Base-by-base conservation (phyloP, 2,329 filamentous ascomycete species). In the Ascocoryne sarcoides region DNA sequence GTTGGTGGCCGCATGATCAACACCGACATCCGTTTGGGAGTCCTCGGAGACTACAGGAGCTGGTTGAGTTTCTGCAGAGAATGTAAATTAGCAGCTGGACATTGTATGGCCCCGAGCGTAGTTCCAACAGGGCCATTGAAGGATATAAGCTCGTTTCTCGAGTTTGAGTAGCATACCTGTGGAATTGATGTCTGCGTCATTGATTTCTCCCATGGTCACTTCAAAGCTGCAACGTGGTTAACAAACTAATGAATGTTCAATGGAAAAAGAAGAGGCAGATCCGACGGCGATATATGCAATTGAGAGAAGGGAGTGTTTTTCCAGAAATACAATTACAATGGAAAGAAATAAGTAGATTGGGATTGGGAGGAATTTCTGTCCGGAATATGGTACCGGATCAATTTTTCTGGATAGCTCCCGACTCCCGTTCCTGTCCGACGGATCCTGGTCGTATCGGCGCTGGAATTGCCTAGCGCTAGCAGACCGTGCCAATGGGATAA, bases 141-240 rank as follows among this genome's bases (percentile, higher is more conserved):
- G n/a, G 17, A 12, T 33, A 10, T 14, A 10, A 33, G 9, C n/a
- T 18, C 15, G 10, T 15, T 12, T 15, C 10, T 18, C 15, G 23
- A 12, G 12, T 4, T 14, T 10, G 31, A 33, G 14, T 14, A 53
- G n/a, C 54, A 36, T 54, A 57, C 57, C 54, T 44, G 53, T 42
- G 34, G 52, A 40, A 39, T 39, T 39, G 39, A 41, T 46, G 40
- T 52, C 50, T 43, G 47, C 50, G 44, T 58, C 51, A 53, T 56
- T 54, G 37, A 43, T 47, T 49, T 54, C 50, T 45, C 53, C 49
- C 56, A 59, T 59, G 35, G 41, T 53, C 39, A 42, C 12, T 12
- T 7, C 40, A 38, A 43, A 36, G 37, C 26, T 31, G 32, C 37
- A 40, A 48, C 34, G 39, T 29, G 43, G 37, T 32, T 41, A 37